Conservation (phyloP, 805 yeast species). For the Yamadazyma phyllophila region DNA sequence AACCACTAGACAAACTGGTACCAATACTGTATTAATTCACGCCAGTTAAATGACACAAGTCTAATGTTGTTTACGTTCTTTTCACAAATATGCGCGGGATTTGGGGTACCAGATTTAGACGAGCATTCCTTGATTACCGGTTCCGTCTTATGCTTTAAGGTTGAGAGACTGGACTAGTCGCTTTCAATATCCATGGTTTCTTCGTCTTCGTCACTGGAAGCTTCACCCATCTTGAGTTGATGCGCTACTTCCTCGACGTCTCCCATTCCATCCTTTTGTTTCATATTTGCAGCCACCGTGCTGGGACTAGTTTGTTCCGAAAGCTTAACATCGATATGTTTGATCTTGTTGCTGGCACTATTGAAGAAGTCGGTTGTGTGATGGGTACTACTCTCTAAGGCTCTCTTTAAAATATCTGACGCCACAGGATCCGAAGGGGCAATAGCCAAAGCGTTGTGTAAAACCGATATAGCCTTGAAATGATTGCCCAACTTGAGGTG, state of each 20-base stretch:
- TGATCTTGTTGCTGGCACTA: background rate
- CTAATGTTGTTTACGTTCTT: constrained; percentile 3
- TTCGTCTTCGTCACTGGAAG: constrained; percentile 47
- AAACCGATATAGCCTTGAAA: constrained; percentile 65
- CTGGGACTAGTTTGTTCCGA: background rate
- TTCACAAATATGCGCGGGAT: constrained; percentile 1
- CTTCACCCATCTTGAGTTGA: constrained; percentile 44
- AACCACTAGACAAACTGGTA: no score
- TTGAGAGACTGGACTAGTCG: constrained; percentile 29
- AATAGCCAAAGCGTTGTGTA: constrained; percentile 80
- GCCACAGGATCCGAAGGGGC: constrained; percentile 83
- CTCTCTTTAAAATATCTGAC: constrained; percentile 73
- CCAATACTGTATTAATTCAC: background rate
- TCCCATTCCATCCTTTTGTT: constrained; percentile 4
- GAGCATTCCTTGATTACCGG: background rate
- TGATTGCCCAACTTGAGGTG: constrained; percentile 66
- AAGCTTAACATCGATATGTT: background rate
- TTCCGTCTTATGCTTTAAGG: background rate
- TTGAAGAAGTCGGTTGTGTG: constrained; percentile 20
- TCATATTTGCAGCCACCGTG: background rate
- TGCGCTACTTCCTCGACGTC: constrained; percentile 27
- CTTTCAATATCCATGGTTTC: constrained; percentile 60
- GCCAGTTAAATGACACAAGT: background rate
- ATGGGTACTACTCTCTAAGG: constrained; percentile 58
- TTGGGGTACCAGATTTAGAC: constrained; percentile 3